Conservation (phyloP, 1,284 basidiomycete species). For the Rhodotorula sp. region DNA sequence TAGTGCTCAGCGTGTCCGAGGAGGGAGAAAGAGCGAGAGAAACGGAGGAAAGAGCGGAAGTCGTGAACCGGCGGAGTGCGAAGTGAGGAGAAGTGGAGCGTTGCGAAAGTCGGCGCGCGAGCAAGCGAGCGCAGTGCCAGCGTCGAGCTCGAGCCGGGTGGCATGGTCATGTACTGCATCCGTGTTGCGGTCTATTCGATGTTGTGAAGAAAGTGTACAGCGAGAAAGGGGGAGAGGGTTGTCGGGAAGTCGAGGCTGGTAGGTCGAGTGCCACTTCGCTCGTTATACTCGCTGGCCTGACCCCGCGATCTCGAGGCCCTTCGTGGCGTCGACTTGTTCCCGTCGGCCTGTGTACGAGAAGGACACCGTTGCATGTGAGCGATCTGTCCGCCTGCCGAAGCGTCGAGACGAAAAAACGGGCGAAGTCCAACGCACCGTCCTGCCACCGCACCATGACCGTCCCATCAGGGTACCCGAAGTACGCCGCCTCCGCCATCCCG, state of each 20-base stretch:
- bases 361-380: not conserved
- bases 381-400: not conserved
- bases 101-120: not conserved
- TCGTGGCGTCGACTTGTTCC: slow-evolving; percentile 15
- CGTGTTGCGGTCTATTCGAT: too few species aligned
- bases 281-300: not conserved
- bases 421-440: slow-evolving; percentile 25
- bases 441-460: slow-evolving; percentile 35
- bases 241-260: too few species aligned
- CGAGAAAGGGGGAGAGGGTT: too few species aligned
- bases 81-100: not conserved
- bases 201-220: too few species aligned
- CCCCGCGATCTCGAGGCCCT: slow-evolving; percentile 6
- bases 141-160: too few species aligned
- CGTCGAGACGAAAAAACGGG: too few species aligned
- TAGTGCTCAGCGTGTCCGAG: too few species aligned
- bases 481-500: slow-evolving; percentile 87
- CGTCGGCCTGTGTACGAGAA: not conserved
- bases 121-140: too few species aligned
- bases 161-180: too few species aligned
- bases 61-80: not conserved
- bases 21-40: not conserved
- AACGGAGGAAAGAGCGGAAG: not conserved
- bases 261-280: too few species aligned
- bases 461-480: slow-evolving; percentile 66